A percentile compares a stretch with the other conserved stretches of the same genome.
These are phyloP conservation scores for Zygotorulaspora sp. DNA, from an alignment of 805 yeast species.

Conservation along the genomic window DNA sequence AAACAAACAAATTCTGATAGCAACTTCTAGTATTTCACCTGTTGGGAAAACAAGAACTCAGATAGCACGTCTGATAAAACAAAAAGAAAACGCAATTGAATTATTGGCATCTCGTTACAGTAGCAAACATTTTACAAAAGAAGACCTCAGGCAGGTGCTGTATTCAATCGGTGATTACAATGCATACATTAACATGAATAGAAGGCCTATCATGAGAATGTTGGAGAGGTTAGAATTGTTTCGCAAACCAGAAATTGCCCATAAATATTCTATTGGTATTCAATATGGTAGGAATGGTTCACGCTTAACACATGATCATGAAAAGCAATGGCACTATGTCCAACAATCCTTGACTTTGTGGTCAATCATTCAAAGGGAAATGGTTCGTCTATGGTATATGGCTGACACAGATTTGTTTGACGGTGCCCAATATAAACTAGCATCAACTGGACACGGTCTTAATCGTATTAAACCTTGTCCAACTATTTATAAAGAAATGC, in stretches of 20 bases:
- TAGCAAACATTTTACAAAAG: conserved; percentile 42
- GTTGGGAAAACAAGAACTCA: conserved; percentile 50
- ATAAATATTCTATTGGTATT: conserved; percentile 53
- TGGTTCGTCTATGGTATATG: conserved; percentile 70
- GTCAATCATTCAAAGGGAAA: conserved; percentile 73
- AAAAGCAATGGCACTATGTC: conserved; percentile 68
- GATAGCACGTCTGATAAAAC: conserved; percentile 55
- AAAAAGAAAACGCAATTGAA: conserved; percentile 68
- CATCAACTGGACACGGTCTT: conserved; percentile 78
- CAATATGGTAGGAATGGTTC: conserved; percentile 65
- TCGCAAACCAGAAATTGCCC: conserved; percentile 41
- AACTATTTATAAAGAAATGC: conserved; percentile 62
- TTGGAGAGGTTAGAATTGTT: conserved; percentile 46
- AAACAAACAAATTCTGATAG: conserved; percentile 55
- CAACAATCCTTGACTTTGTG: conserved; percentile 69
- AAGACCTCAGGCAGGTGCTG: conserved; percentile 64
- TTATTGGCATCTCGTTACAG: conserved; percentile 47
- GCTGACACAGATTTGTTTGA: conserved; percentile 70
- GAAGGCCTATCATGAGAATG: conserved; percentile 64
- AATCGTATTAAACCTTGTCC: conserved; percentile 76
- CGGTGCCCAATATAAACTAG: conserved; percentile 49
- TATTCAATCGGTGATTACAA: conserved; percentile 79
- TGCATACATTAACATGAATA: conserved; percentile 63
- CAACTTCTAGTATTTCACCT: conserved; percentile 64
- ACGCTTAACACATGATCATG: conserved; percentile 67